Percentiles rank a stretch among this genome's conserved stretches.
Evolutionary conservation across 1,284 basidiomycete genomes (phyloP).

Genomic region (Cystobasidium sp.): DNA sequence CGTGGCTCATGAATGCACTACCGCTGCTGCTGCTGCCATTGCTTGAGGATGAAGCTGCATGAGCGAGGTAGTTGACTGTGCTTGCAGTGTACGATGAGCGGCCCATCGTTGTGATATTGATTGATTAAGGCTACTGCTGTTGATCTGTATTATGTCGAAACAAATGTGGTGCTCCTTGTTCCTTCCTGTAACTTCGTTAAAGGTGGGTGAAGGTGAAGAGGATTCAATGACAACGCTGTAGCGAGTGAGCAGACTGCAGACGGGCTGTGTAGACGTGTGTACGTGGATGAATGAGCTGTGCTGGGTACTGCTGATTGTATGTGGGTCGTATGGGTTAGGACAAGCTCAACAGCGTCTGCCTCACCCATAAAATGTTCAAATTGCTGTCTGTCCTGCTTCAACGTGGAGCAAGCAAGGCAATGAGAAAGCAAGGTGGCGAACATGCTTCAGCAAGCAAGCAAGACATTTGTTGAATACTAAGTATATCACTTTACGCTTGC

Average conservation of each 20-base stretch:
- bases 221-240: background rate
- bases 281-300: no score
- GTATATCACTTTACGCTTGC: no score
- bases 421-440: background rate
- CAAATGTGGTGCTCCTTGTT: background rate
- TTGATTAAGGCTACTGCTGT: background rate
- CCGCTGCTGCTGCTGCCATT: background rate
- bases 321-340: background rate
- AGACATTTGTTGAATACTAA: background rate
- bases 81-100: slow-evolving; percentile 19
- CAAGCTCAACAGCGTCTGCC: background rate
- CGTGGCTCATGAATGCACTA: background rate
- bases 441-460: background rate
- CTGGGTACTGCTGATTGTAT: no score
- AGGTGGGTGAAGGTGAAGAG: background rate
- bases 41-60: background rate
- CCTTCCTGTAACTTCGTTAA: background rate
- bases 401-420: background rate
- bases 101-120: slow-evolving; percentile 22
- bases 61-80: slow-evolving; percentile 9
- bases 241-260: background rate
- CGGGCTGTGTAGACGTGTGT: background rate
- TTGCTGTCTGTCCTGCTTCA: no score
- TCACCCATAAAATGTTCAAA: background rate
- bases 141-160: background rate